Base-by-base conservation (phyloP, 768 basidiomycete genomes). In the Hemileccinum impolitum region DNA sequence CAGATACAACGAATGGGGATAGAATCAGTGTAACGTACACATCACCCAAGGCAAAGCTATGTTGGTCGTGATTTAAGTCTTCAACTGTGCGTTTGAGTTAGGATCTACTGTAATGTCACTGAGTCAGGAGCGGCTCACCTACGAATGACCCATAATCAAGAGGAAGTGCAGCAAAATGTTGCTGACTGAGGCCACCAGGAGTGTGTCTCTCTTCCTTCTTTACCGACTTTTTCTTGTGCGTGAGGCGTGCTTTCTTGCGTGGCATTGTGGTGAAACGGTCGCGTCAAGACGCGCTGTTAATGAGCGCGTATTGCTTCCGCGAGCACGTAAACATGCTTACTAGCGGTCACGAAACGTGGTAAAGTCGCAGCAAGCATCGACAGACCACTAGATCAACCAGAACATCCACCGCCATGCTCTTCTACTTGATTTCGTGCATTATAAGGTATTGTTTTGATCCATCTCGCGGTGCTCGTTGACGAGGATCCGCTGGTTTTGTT, bases 361-460 rank as follows among this genome's bases (percentile, higher is more conserved):
- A n/a, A 13, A 15, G 31, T 41, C 51, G 40, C 50, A 39, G 40
- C 44, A 23, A 23, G 3, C 12, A 46, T 31, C 19, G n/a, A n/a
- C n/a, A 26, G 18, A 4, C 43, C 31, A 21, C 42, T 36, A 39
- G 41, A 51, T 47, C 39, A 18, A 30, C 34, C 28, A 48, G 36
- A n/a, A 36, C 40, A 36, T 43, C 32, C 32, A 45, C 35, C 38
- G 25, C 13, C 34, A 77, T 76, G 75, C 49, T 76, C 19, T 64
- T 77, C 57, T 73, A 72, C 63, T 59, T 76, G 50, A 61, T 68
- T 9, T 74, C 72, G 28, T 66, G 70, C 38, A 31, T 77, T 35
- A 66, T 69, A 42, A 74, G 75, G 75, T 75, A 55, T 40, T 54
- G 9, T 19, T 47, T 30, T 8, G 4, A 4, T 3, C 13, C 6